A percentile compares a stretch with the other conserved stretches of the same genome.
Conservation (phyloP, 2,329 filamentous ascomycete species). For the Aspergillus piperis region DNA sequence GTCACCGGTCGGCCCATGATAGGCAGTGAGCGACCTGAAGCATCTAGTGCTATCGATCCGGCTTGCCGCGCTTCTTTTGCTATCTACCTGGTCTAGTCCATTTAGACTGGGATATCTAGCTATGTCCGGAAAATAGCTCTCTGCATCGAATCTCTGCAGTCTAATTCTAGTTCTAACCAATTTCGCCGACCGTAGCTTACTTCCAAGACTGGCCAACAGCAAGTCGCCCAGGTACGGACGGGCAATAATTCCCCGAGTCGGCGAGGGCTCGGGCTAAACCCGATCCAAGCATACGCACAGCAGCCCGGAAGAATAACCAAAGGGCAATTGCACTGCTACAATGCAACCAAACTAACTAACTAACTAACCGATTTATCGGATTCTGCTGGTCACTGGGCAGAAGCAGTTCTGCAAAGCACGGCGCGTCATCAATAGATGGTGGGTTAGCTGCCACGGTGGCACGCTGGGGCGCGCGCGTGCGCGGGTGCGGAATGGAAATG, state of each 20-base stretch:
- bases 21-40: not conserved
- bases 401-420: not conserved
- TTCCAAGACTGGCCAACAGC: no score
- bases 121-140: not conserved
- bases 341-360: not conserved
- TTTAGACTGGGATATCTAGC: no score
- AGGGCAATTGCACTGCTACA: no score
- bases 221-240: not conserved
- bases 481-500: not conserved
- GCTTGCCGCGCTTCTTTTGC: not conserved
- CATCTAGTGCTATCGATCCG: not conserved
- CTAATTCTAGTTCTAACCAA: no score
- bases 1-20: not conserved
- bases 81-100: no score
- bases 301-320: not conserved
- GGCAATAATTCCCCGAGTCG: slow-evolving; percentile 4
- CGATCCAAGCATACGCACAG: slow-evolving; percentile 1
- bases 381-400: not conserved
- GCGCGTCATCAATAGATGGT: not conserved
- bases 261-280: slow-evolving; percentile 2
- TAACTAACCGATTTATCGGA: not conserved
- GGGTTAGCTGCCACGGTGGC: not conserved
- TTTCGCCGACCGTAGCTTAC: not conserved
- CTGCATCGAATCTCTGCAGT: not conserved
- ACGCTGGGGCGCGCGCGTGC: not conserved